A percentile compares a stretch with the other conserved stretches of the same genome.
These are phyloP conservation scores for Penicillium desertorum DNA, from an alignment of 495 filamentous ascomycete species.

Conservation along the genomic window DNA sequence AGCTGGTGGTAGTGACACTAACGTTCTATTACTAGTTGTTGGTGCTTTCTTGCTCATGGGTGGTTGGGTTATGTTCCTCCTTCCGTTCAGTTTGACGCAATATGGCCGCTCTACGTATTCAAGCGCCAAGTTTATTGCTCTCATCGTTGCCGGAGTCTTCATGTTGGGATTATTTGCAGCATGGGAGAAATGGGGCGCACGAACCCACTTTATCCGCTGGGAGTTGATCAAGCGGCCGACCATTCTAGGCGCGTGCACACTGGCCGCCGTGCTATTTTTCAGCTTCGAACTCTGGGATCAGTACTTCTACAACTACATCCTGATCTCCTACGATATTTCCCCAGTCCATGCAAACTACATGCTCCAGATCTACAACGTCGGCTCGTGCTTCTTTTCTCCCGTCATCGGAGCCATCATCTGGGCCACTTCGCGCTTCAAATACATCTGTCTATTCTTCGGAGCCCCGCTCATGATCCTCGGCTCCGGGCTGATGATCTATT, in stretches of 20 bases:
- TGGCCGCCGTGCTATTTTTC: conserved; percentile 57
- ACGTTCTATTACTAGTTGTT: conserved; percentile 33
- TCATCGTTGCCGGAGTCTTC: conserved; percentile 56
- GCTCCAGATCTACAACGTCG: conserved; percentile 67
- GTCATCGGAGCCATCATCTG: conserved; percentile 59
- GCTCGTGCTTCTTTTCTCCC: conserved; percentile 62
- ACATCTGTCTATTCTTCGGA: conserved; percentile 59
- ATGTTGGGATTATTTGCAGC: conserved; percentile 56
- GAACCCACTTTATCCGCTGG: conserved; percentile 60
- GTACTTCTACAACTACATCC: conserved; percentile 69
- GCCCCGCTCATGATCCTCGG: conserved; percentile 64
- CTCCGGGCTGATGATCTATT: conserved; percentile 65
- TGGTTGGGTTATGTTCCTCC: conserved; percentile 62
- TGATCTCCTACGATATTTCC: conserved; percentile 63
- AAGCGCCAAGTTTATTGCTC: conserved; percentile 52
- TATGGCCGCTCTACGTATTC: conserved; percentile 51
- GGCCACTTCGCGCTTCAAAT: conserved; percentile 56
- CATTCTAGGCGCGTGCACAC: conserved; percentile 60
- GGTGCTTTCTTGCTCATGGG: conserved; percentile 58
- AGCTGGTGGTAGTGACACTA: neutral
- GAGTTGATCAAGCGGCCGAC: conserved; percentile 62
- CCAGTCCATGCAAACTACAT: conserved; percentile 63
- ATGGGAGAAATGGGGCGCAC: conserved; percentile 60
- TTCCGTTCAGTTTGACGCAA: conserved; percentile 58
- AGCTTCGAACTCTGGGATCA: conserved; percentile 66